phyloP scores from a whole-genome alignment of 305 asterid species.

The Fraxinus angustifolia region DNA sequence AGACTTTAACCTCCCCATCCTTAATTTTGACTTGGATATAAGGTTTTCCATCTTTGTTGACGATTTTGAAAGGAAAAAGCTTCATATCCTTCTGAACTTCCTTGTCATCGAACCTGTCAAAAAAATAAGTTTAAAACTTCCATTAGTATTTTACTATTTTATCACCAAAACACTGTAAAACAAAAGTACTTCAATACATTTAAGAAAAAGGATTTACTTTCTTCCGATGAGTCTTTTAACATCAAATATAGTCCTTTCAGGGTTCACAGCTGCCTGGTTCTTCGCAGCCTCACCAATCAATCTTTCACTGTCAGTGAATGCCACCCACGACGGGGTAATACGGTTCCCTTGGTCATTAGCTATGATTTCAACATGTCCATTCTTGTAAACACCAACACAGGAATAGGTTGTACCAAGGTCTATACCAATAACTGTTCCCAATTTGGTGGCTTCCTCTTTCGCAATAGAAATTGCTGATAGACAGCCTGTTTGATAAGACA shows the following conservation, averaged over 20 bases:
- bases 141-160: not conserved
- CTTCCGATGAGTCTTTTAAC: conserved; percentile 54
- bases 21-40: conserved; percentile 42
- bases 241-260: conserved; percentile 51
- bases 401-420: conserved; percentile 54
- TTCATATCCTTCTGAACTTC: conserved; percentile 55
- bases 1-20: conserved; percentile 44
- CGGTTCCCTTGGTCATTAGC: conserved; percentile 35
- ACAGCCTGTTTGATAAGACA: conserved; percentile 30
- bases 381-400: conserved; percentile 49
- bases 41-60: conserved; percentile 52
- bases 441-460: conserved; percentile 39
- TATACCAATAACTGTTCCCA: conserved; percentile 39
- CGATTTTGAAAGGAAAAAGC: conserved; percentile 43
- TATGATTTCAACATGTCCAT: conserved; percentile 43
- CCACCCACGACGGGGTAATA: conserved; percentile 55
- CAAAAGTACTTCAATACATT: not conserved
- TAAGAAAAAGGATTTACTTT: conserved; percentile 29
- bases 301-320: conserved; percentile 43
- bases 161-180: not conserved
- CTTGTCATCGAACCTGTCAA: conserved; percentile 45
- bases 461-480: conserved; percentile 38
- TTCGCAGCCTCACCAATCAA: conserved; percentile 54
- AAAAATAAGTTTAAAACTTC: not conserved
- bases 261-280: conserved; percentile 49